phyloP scores from a whole-genome alignment of 345 rosid genomes.

The thale cress (Arabidopsis thaliana) region TAIR10.1 NC_003075.7:10585001-10585500 shows the following conservation, averaged over 20 bases:
- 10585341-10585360: not conserved
- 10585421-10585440: not conserved
- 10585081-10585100: constrained; percentile 1
- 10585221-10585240: not conserved
- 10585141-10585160: constrained; percentile 22
- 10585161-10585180: constrained; percentile 13
- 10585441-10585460: not conserved
- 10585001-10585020: constrained; percentile 5
- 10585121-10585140: not conserved
- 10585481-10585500: not conserved
- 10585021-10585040: not conserved
- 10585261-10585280: not conserved
- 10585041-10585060: not conserved
- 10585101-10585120: constrained; percentile 18
- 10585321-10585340: not conserved
- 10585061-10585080: not conserved
- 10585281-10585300: not conserved
- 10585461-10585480: not conserved
- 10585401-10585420: constrained; percentile 7
- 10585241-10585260: not conserved
- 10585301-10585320: not conserved
- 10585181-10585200: constrained; percentile 4
- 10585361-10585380: not conserved
- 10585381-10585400: not conserved
- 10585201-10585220: constrained; percentile 8